Percentiles rank a stretch among this genome's conserved stretches.
These are phyloP conservation scores for Xylaria sp. DNA, from an alignment of 2,329 filamentous ascomycete genomes.

Conservation along the genomic window DNA sequence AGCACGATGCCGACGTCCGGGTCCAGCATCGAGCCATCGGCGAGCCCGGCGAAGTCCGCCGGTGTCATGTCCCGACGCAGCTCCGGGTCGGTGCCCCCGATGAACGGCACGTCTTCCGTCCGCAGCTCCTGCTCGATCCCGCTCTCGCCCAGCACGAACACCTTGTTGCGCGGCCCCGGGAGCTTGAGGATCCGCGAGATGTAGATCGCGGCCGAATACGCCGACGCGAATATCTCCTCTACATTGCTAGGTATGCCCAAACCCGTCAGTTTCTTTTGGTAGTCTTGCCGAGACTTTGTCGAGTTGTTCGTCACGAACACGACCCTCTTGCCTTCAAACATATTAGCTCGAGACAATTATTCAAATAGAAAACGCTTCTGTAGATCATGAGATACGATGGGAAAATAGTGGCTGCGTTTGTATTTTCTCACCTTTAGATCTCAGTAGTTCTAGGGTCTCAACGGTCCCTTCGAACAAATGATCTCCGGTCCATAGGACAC, in stretches of 20 bases:
- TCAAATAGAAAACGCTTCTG: no score
- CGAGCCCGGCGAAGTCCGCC: constrained; percentile 82
- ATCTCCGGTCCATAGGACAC: constrained; percentile 96
- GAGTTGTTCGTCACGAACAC: constrained; percentile 99
- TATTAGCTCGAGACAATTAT: neutral
- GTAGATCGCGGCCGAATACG: constrained; percentile 95
- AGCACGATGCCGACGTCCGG: constrained; percentile 90
- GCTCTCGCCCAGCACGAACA: constrained; percentile 90
- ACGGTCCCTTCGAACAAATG: constrained; percentile 85
- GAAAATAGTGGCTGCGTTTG: neutral
- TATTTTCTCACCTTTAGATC: constrained; percentile 75
- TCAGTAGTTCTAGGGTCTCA: constrained; percentile 85
- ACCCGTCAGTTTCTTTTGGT: constrained; percentile 86
- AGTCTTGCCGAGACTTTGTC: constrained; percentile 92
- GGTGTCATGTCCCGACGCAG: constrained; percentile 81
- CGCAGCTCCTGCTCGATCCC: constrained; percentile 91
- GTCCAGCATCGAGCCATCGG: constrained; percentile 80
- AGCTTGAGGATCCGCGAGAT: constrained; percentile 91
- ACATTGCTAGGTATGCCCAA: constrained; percentile 82
- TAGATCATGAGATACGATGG: neutral
- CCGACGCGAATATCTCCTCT: constrained; percentile 95
- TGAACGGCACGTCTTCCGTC: constrained; percentile 79
- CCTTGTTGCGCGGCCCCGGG: constrained; percentile 83
- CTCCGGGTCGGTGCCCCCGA: constrained; percentile 86
- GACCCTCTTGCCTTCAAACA: constrained; percentile 78